Evolutionary conservation across 2,329 filamentous ascomycete genomes (phyloP).

Genomic region (Scorias spongiosa): DNA sequence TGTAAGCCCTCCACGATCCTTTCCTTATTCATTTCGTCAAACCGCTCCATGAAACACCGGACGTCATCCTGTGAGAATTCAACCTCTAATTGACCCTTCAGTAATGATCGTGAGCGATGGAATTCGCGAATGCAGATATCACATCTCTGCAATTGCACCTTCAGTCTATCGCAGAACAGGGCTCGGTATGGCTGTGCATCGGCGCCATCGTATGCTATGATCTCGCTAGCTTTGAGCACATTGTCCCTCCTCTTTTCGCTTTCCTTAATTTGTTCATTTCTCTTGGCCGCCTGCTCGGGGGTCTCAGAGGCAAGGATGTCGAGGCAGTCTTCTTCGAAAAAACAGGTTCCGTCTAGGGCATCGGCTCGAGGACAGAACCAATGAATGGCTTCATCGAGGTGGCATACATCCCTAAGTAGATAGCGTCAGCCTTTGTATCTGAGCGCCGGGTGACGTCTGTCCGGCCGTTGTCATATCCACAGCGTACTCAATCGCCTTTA

Average conservation of each 20-base stretch:
- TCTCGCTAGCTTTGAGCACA: constrained; percentile 27
- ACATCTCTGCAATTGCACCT: constrained; percentile 29
- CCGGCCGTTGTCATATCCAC: background rate
- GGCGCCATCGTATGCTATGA: constrained; percentile 32
- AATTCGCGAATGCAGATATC: constrained; percentile 36
- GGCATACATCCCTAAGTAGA: constrained; percentile 8
- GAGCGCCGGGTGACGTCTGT: background rate
- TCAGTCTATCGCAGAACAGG: constrained; percentile 25
- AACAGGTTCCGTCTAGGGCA: constrained; percentile 21
- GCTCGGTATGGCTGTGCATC: constrained; percentile 29
- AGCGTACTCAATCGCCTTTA: background rate
- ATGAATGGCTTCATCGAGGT: constrained; percentile 24
- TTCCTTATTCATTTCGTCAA: constrained; percentile 30
- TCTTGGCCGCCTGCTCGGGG: constrained; percentile 9
- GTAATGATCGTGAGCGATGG: constrained; percentile 27
- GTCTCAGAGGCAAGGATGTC: constrained; percentile 11
- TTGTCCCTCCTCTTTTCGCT: constrained; percentile 26
- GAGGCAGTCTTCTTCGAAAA: constrained; percentile 31
- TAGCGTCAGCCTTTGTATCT: background rate
- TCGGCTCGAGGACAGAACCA: constrained; percentile 33
- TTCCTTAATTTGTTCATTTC: constrained; percentile 21
- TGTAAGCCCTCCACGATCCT: constrained; percentile 30
- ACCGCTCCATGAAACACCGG: constrained; percentile 25
- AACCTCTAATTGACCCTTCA: constrained; percentile 25
- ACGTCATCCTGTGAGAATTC: constrained; percentile 32